A percentile compares a stretch with the other conserved stretches of the same genome.
Conservation (phyloP, 768 basidiomycete genomes). For the Sistotremastrum niveocremeum region DNA sequence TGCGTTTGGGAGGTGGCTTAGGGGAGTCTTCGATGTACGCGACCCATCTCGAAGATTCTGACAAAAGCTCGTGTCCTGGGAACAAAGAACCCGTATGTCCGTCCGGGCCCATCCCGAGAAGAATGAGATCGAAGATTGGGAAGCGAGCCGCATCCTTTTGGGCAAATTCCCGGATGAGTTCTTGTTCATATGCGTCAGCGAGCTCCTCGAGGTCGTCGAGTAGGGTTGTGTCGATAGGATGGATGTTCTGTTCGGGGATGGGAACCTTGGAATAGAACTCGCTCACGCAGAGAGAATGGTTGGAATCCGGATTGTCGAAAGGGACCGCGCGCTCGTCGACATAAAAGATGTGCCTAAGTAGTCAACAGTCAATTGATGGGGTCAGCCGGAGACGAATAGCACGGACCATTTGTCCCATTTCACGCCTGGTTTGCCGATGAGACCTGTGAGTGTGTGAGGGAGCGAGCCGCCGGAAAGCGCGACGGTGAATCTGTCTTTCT, state of each 20-base stretch:
- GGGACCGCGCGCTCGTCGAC: conserved; percentile 94
- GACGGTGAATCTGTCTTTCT: conserved; percentile 81
- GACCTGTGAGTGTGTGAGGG: conserved; percentile 64
- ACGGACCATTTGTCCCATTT: conserved; percentile 92
- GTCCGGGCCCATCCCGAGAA: conserved; percentile 93
- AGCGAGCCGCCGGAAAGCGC: conserved; percentile 91
- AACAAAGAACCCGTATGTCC: conserved; percentile 98
- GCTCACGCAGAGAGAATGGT: conserved; percentile 63
- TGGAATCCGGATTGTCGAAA: conserved; percentile 85
- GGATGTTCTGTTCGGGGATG: conserved; percentile 65
- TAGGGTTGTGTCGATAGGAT: conserved; percentile 58
- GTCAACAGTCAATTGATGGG: conserved; percentile 1
- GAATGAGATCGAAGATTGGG: conserved; percentile 93
- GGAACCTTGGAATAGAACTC: conserved; percentile 74
- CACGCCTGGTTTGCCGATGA: conserved; percentile 48
- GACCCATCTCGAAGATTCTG: conserved; percentile 89
- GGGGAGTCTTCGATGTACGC: conserved; percentile 88
- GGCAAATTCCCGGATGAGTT: conserved; percentile 84
- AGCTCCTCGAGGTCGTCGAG: conserved; percentile 71
- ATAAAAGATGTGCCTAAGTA: conserved; percentile 86
- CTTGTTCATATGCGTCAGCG: conserved; percentile 64
- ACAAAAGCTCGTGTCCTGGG: conserved; percentile 76
- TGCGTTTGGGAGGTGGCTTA: conserved; percentile 79
- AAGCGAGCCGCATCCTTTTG: conserved; percentile 88
- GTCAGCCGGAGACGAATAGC: background rate